Conservation (phyloP, 1,139 yeast species). For the Hyphopichia burtonii region DNA sequence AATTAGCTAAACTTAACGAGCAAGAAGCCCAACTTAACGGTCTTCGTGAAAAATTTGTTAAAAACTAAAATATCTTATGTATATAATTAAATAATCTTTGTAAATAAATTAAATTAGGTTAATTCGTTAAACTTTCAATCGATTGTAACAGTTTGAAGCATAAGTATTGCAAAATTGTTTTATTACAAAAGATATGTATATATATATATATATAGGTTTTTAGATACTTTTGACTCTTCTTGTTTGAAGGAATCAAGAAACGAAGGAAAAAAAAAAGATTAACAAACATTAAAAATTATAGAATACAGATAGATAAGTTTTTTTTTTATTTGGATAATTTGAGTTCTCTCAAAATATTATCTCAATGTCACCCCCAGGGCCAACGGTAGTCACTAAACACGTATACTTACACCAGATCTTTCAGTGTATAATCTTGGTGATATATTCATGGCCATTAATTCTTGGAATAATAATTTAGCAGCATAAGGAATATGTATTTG, state of each 20-base stretch:
- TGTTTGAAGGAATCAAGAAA: neutral
- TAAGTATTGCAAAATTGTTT: neutral
- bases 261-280: neutral
- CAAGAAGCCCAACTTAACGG: constrained; percentile 32
- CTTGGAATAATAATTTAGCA: constrained; percentile 94
- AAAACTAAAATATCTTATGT: constrained; percentile 10
- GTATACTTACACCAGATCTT: constrained; percentile 43
- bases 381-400: constrained; percentile 23
- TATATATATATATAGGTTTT: neutral
- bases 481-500: constrained; percentile 98
- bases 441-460: constrained; percentile 98
- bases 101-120: constrained; percentile 6
- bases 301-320: neutral
- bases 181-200: neutral
- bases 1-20: constrained; percentile 37
- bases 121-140: neutral
- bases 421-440: constrained; percentile 83
- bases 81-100: constrained; percentile 4
- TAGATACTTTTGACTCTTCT: neutral
- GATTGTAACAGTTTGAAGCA: too few species aligned
- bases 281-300: neutral
- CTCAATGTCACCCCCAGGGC: constrained; percentile 7
- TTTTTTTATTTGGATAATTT: neutral
- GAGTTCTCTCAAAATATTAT: neutral
- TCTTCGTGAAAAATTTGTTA: constrained; percentile 37